Conservation (phyloP, 139 green algal species). For the Zygnema circumcarinatum region DNA sequence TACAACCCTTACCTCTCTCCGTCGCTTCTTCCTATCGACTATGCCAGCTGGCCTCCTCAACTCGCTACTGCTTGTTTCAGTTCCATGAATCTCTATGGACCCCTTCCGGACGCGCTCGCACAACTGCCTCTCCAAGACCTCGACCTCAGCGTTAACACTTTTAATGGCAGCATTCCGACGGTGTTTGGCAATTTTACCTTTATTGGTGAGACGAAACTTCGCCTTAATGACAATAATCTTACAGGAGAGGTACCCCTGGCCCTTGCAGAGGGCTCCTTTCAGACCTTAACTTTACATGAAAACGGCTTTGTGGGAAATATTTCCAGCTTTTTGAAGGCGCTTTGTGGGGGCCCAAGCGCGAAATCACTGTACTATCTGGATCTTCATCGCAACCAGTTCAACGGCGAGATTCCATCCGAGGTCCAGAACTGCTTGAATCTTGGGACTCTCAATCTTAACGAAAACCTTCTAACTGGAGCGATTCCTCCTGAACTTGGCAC, state of each 20-base stretch:
- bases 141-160: constrained; percentile 9
- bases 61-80: not conserved
- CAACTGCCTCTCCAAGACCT: not conserved
- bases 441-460: not conserved
- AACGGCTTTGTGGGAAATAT: constrained; percentile 32
- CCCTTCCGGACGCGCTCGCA: not conserved
- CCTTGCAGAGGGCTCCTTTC: not conserved
- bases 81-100: constrained; percentile 22
- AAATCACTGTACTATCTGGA: not conserved
- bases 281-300: not conserved
- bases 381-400: constrained; percentile 16
- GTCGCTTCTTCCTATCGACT: not conserved
- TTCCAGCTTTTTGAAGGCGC: not conserved
- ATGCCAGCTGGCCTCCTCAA: not conserved
- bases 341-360: not conserved
- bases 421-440: not conserved
- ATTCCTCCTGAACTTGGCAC: not conserved
- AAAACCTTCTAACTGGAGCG: constrained; percentile 19
- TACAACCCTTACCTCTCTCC: not conserved
- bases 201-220: not conserved
- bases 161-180: constrained; percentile 33
- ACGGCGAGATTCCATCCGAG: constrained; percentile 23
- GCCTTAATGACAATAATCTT: not conserved
- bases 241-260: not conserved
- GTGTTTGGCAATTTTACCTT: not conserved